Evolutionary conservation across 1,139 yeast genomes (phyloP).

Genomic region (Casaregolazyma lundiana): DNA sequence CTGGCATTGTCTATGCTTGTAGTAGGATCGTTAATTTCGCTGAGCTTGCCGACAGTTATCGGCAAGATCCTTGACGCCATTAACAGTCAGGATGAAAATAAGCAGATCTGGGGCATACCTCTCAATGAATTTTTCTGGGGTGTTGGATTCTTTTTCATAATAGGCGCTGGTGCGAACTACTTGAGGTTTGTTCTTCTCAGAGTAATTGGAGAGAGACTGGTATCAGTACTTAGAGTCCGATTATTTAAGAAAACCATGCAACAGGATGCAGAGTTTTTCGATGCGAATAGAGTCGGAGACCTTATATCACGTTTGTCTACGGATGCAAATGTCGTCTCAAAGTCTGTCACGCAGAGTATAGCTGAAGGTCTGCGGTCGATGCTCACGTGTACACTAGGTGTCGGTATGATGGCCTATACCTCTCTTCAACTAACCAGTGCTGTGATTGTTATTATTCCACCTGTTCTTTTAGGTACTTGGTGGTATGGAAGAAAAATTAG

Average conservation of each 20-base stretch:
- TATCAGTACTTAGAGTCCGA: slow-evolving; percentile 72
- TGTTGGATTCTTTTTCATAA: slow-evolving; percentile 51
- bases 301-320: slow-evolving; percentile 80
- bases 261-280: slow-evolving; percentile 91
- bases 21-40: slow-evolving; percentile 55
- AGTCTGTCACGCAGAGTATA: slow-evolving; percentile 81
- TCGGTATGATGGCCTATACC: slow-evolving; percentile 85
- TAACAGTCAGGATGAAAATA: slow-evolving; percentile 36
- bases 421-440: slow-evolving; percentile 73
- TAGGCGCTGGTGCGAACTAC: slow-evolving; percentile 75
- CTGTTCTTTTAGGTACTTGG: slow-evolving; percentile 68
- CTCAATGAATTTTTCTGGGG: slow-evolving; percentile 46
- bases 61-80: slow-evolving; percentile 72
- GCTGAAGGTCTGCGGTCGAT: slow-evolving; percentile 85
- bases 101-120: slow-evolving; percentile 43
- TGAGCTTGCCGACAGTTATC: slow-evolving; percentile 73
- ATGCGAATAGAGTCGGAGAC: slow-evolving; percentile 90
- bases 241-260: slow-evolving; percentile 71
- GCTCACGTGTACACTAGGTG: slow-evolving; percentile 74
- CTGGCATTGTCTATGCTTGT: slow-evolving; percentile 60
- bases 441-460: slow-evolving; percentile 76
- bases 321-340: slow-evolving; percentile 86
- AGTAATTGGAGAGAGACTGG: slow-evolving; percentile 78
- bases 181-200: slow-evolving; percentile 73
- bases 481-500: slow-evolving; percentile 77